Evolutionary conservation across 2,329 filamentous ascomycete genomes (phyloP).

Genomic region (Nigrospora osmanthi): DNA sequence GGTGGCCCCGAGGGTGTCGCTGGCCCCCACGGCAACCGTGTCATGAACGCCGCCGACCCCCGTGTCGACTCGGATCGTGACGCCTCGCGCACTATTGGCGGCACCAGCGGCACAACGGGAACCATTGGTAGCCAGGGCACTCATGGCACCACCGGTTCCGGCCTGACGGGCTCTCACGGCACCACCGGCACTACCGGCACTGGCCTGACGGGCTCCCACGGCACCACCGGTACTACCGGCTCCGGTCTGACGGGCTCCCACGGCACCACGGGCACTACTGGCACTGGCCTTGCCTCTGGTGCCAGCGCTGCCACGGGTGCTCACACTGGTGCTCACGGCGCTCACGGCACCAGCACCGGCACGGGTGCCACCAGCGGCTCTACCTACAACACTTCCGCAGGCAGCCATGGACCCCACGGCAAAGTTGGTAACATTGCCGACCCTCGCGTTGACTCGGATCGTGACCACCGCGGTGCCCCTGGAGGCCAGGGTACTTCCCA

Average conservation of each 20-base stretch:
- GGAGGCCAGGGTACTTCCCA: slow-evolving; percentile 10
- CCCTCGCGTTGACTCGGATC: slow-evolving; percentile 24
- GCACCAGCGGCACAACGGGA: slow-evolving; percentile 18
- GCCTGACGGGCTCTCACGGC: slow-evolving; percentile 8
- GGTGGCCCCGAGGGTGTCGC: slow-evolving; percentile 22
- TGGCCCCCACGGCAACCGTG: slow-evolving; percentile 34
- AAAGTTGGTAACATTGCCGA: slow-evolving; percentile 20
- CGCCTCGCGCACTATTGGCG: slow-evolving; percentile 21
- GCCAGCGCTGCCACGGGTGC: slow-evolving; percentile 9
- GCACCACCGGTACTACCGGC: slow-evolving; percentile 8
- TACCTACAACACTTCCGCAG: slow-evolving; percentile 4
- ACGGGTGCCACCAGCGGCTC: not conserved
- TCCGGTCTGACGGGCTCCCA: slow-evolving; percentile 8
- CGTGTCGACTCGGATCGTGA: slow-evolving; percentile 43
- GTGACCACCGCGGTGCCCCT: slow-evolving; percentile 20
- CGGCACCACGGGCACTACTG: slow-evolving; percentile 9
- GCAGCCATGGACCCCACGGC: slow-evolving; percentile 21
- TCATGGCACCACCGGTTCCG: slow-evolving; percentile 1
- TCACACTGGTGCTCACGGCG: slow-evolving; percentile 11
- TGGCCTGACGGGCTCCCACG: slow-evolving; percentile 7
- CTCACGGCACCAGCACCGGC: slow-evolving; percentile 9
- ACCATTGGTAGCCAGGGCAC: not conserved
- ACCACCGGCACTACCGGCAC: slow-evolving; percentile 25
- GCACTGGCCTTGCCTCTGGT: slow-evolving; percentile 3
- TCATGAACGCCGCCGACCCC: slow-evolving; percentile 41